Conservation (phyloP, 768 basidiomycete species). For the Xerocomellus chrysenteron region DNA sequence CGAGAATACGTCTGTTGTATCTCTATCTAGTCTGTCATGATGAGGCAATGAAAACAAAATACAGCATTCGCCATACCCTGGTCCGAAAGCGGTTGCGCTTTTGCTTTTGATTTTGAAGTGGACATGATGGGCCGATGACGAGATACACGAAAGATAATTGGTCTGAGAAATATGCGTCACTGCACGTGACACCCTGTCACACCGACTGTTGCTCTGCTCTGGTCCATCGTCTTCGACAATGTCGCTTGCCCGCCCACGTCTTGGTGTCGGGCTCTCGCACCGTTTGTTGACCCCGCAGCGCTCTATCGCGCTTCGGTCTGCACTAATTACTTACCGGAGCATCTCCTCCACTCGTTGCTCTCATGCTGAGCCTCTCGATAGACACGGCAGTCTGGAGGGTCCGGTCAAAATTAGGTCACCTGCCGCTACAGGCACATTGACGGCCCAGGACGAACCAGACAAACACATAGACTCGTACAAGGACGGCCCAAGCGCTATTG, state of each 20-base stretch:
- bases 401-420: constrained; percentile 34
- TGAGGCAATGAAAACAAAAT: constrained; percentile 25
- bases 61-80: constrained; percentile 55
- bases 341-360: constrained; percentile 25
- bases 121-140: constrained; percentile 47
- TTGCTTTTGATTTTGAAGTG: constrained; percentile 56
- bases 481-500: constrained; percentile 83
- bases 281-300: constrained; percentile 35
- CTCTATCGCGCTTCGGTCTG: constrained; percentile 32
- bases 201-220: constrained; percentile 9
- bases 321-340: constrained; percentile 46
- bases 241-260: constrained; percentile 55
- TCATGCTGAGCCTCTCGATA: constrained; percentile 21
- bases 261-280: constrained; percentile 53
- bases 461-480: constrained; percentile 67
- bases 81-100: constrained; percentile 57
- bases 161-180: constrained; percentile 24
- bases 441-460: constrained; percentile 43
- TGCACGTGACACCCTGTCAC: constrained; percentile 29
- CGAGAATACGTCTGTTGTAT: constrained; percentile 80
- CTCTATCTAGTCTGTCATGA: constrained; percentile 61
- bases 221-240: constrained; percentile 36
- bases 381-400: constrained; percentile 20
- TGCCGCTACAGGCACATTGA: constrained; percentile 31
- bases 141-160: constrained; percentile 27